Conservation (phyloP, 2,329 filamentous ascomycete genomes). For the Arthroderma sp. region DNA sequence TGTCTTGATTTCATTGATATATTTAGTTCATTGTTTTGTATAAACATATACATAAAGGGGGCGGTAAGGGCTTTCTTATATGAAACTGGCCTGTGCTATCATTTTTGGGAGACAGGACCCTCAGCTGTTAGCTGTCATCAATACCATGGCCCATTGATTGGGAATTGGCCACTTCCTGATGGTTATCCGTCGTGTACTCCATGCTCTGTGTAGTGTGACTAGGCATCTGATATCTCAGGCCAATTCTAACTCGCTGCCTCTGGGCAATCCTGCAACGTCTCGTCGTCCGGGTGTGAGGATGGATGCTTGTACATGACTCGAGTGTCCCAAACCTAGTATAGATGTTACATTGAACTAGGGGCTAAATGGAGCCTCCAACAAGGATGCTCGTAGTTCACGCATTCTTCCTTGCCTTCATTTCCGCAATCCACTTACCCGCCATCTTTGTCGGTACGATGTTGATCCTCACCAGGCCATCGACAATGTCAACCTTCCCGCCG, state of each 20-base stretch:
- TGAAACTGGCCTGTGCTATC: background rate
- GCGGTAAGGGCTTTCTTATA: background rate
- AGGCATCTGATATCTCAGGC: no score
- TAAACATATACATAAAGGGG: background rate
- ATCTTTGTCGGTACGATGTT: slow-evolving; percentile 65
- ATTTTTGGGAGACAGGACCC: background rate
- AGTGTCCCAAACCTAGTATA: no score
- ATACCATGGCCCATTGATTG: background rate
- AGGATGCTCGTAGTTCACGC: background rate
- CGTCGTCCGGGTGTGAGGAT: no score
- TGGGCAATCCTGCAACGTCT: no score
- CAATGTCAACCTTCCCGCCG: slow-evolving; percentile 68
- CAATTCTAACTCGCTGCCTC: no score
- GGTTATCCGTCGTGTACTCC: background rate
- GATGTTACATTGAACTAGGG: no score
- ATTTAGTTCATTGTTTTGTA: background rate
- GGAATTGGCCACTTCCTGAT: background rate
- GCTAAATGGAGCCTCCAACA: background rate
- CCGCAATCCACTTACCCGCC: slow-evolving; percentile 63
- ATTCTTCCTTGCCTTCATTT: slow-evolving; percentile 64
- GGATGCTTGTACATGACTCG: no score
- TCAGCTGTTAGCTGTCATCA: background rate
- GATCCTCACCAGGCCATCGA: slow-evolving; percentile 73
- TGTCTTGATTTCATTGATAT: background rate
- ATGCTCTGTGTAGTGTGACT: background rate